Percentiles rank a stretch among this genome's conserved stretches.
phyloP scores from a whole-genome alignment of 495 filamentous ascomycete species.

The Clohesyomyces aquaticus region DNA sequence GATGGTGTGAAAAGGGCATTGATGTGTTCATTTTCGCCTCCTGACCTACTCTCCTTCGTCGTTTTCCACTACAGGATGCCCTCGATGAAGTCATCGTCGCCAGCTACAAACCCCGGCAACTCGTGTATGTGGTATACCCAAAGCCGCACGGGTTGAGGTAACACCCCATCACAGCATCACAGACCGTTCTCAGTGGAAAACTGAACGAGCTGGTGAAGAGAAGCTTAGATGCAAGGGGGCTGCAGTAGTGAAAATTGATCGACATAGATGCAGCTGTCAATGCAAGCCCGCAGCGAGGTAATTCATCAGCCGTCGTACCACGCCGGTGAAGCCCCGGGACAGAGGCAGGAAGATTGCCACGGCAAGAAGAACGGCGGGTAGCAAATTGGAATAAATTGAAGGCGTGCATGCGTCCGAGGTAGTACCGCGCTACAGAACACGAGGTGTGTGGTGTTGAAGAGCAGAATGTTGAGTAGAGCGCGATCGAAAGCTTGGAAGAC shows the following conservation, averaged over 20 bases:
- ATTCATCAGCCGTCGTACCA: background rate
- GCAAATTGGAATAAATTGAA: constrained; percentile 7
- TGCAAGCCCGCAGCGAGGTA: background rate
- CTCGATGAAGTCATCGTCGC: constrained; percentile 30
- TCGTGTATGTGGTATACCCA: constrained; percentile 4
- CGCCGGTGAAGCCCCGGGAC: background rate
- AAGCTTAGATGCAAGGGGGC: constrained; percentile 1
- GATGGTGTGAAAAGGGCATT: too few relatives aligned
- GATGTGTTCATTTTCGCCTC: constrained; percentile 9
- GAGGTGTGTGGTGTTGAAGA: background rate
- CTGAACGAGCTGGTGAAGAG: too few relatives aligned
- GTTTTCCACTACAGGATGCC: background rate
- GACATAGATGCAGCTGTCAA: background rate
- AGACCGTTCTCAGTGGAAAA: too few relatives aligned
- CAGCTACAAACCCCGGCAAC: background rate
- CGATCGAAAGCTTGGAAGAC: too few relatives aligned
- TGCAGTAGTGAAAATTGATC: constrained; percentile 1
- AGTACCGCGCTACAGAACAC: too few relatives aligned
- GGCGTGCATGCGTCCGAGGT: constrained; percentile 12
- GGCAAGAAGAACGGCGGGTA: background rate
- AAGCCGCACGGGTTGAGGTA: constrained; percentile 17
- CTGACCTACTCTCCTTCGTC: background rate
- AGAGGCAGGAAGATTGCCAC: background rate
- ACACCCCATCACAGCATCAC: too few relatives aligned
- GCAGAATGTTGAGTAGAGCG: too few relatives aligned